phyloP scores from a whole-genome alignment of 306 rosid species.

The Fagus crenata region DNA sequence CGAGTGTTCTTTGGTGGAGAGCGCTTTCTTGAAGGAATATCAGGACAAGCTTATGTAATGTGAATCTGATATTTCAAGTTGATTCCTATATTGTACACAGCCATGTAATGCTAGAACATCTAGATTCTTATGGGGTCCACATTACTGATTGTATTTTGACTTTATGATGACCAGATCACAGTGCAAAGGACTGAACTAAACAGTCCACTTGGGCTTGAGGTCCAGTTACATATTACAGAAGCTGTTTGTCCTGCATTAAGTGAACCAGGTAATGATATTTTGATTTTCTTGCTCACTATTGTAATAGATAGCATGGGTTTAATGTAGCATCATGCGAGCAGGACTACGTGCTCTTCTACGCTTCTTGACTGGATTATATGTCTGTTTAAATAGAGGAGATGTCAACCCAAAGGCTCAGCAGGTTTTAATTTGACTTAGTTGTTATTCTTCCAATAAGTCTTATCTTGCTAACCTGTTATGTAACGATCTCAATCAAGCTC shows the following conservation, averaged over 20 bases:
- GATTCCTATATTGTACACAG: constrained; percentile 4
- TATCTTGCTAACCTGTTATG: constrained; percentile 17
- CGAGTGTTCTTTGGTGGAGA: constrained; percentile 94
- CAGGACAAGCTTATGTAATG: constrained; percentile 88
- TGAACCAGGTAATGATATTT: constrained; percentile 65
- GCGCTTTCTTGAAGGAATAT: constrained; percentile 86
- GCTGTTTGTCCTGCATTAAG: constrained; percentile 92
- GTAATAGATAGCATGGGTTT: constrained; percentile 22
- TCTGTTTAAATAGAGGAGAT: constrained; percentile 84
- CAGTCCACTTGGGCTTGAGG: constrained; percentile 94
- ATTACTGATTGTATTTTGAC: constrained; percentile 30
- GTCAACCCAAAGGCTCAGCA: constrained; percentile 69
- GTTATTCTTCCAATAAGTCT: constrained; percentile 20
- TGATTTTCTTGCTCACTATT: constrained; percentile 22
- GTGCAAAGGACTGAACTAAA: constrained; percentile 83
- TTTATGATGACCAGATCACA: constrained; percentile 62
- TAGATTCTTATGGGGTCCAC: constrained; percentile 20
- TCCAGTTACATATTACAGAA: constrained; percentile 81
- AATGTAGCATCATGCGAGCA: constrained; percentile 36
- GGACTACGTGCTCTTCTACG: constrained; percentile 96
- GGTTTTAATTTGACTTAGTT: constrained; percentile 45
- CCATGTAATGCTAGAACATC: neutral
- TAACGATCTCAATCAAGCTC: constrained; percentile 15
- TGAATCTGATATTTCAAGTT: constrained; percentile 23
- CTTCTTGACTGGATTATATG: constrained; percentile 80